phyloP scores from a whole-genome alignment of 345 rosid genomes.

The Ceriops decandra region DNA sequence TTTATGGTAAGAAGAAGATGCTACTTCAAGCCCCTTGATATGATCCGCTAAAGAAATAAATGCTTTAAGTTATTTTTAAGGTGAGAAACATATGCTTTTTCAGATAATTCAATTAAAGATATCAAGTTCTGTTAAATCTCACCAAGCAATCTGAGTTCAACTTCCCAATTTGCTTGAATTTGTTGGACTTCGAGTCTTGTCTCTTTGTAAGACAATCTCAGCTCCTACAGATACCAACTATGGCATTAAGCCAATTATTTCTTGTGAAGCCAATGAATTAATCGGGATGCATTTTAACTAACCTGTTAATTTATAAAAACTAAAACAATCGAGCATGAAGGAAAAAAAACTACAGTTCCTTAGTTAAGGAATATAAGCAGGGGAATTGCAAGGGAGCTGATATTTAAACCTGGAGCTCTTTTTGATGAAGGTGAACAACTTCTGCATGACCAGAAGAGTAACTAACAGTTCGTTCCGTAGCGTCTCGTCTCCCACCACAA shows the following conservation, averaged over 20 bases:
- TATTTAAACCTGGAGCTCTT: constrained; percentile 59
- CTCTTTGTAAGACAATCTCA: constrained; percentile 43
- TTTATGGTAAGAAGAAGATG: constrained; percentile 72
- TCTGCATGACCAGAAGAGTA: constrained; percentile 35
- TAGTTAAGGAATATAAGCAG: background rate
- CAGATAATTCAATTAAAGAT: too few species aligned
- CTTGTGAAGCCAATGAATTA: background rate
- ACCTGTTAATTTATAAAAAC: background rate
- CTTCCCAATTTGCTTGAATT: constrained; percentile 62
- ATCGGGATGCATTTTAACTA: background rate
- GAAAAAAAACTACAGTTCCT: background rate
- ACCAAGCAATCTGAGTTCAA: constrained; percentile 64
- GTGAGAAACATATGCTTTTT: background rate
- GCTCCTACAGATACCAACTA: constrained; percentile 41
- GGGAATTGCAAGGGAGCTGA: background rate
- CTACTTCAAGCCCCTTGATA: constrained; percentile 65
- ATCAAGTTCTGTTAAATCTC: background rate
- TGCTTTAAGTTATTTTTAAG: background rate
- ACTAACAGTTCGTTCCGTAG: constrained; percentile 19
- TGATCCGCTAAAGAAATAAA: constrained; percentile 48
- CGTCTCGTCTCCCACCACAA: constrained; percentile 61
- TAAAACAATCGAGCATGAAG: background rate
- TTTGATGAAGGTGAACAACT: constrained; percentile 48
- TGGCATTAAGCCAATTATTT: background rate
- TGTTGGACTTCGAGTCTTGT: constrained; percentile 54